Percentiles rank a stretch among this genome's conserved stretches.
These are phyloP conservation scores for Talaromyces marneffei DNA, from an alignment of 2,329 filamentous ascomycete genomes.

Conservation along the genomic window DNA sequence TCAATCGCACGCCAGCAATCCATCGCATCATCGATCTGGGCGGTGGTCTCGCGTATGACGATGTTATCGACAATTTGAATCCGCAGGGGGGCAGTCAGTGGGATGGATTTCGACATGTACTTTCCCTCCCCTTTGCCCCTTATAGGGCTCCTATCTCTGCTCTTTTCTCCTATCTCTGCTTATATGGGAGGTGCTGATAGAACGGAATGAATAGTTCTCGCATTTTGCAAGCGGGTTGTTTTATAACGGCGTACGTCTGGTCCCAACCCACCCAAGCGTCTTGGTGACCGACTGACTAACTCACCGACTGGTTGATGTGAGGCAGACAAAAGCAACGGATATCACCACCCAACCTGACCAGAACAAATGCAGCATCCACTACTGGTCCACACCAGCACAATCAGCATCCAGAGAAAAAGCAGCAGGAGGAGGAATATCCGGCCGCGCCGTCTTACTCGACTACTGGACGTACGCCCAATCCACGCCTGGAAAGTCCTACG, in stretches of 20 bases:
- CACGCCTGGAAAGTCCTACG: slow-evolving; percentile 44
- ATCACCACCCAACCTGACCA: slow-evolving; percentile 25
- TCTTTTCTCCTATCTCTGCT: too few relatives aligned
- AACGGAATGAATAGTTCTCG: slow-evolving; percentile 27
- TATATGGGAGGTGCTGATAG: slow-evolving; percentile 2
- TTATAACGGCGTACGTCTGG: slow-evolving; percentile 33
- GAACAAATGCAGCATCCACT: slow-evolving; percentile 40
- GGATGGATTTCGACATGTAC: slow-evolving; percentile 47
- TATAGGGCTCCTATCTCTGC: too few relatives aligned
- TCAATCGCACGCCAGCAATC: slow-evolving; percentile 48
- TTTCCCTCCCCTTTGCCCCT: not conserved
- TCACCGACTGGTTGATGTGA: not conserved
- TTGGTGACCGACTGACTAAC: too few relatives aligned
- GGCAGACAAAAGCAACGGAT: slow-evolving; percentile 31
- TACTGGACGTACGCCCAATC: slow-evolving; percentile 45
- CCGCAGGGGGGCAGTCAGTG: slow-evolving; percentile 47
- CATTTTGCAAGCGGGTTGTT: slow-evolving; percentile 34
- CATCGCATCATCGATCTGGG: slow-evolving; percentile 48
- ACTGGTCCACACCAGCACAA: slow-evolving; percentile 30
- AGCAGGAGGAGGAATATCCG: slow-evolving; percentile 31
- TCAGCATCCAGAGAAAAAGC: not conserved
- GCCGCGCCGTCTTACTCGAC: slow-evolving; percentile 39
- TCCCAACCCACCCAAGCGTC: too few relatives aligned
- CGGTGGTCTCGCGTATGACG: slow-evolving; percentile 38
- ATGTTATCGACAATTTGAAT: slow-evolving; percentile 41